phyloP scores from a whole-genome alignment of 495 filamentous ascomycete genomes.

The Massariosphaeria phaeospora region DNA sequence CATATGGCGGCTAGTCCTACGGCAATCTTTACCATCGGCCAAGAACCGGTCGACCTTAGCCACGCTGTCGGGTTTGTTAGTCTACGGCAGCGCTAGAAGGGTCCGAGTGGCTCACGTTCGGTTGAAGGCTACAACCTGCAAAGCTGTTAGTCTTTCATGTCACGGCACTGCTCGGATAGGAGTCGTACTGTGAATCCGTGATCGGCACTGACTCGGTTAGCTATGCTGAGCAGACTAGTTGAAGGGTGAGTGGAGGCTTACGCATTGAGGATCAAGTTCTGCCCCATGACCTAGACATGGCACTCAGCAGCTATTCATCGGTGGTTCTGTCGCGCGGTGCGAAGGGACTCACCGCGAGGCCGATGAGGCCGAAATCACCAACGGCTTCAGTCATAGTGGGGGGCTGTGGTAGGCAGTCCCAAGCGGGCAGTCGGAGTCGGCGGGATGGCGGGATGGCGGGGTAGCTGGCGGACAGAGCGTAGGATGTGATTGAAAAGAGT shows the following conservation, averaged over 20 bases:
- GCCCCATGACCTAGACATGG: constrained; percentile 65
- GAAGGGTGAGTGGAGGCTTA: constrained; percentile 37
- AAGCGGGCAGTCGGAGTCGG: too few species aligned
- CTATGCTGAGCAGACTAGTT: constrained; percentile 7
- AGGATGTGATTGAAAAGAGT: constrained; percentile 6
- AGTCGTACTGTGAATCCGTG: constrained; percentile 60
- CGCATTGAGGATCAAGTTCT: constrained; percentile 98
- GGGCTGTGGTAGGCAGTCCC: constrained; percentile 7
- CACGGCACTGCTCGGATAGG: background rate
- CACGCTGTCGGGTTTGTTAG: constrained; percentile 43
- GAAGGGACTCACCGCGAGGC: constrained; percentile 61
- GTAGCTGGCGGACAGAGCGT: constrained; percentile 14
- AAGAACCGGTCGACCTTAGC: constrained; percentile 96
- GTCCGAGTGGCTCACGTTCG: constrained; percentile 56
- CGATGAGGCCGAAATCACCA: constrained; percentile 97
- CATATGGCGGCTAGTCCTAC: background rate
- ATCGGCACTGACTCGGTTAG: constrained; percentile 30
- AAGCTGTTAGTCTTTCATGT: constrained; percentile 8
- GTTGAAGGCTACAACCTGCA: constrained; percentile 80
- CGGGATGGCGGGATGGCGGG: constrained; percentile 19
- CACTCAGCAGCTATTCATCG: background rate
- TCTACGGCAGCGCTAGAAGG: background rate
- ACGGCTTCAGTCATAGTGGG: constrained; percentile 38
- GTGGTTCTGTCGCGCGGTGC: background rate
- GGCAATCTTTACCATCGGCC: constrained; percentile 61